These are phyloP conservation scores for Lizonia empirigonia DNA, from an alignment of 2,329 filamentous ascomycete species.

Conservation along the genomic window DNA sequence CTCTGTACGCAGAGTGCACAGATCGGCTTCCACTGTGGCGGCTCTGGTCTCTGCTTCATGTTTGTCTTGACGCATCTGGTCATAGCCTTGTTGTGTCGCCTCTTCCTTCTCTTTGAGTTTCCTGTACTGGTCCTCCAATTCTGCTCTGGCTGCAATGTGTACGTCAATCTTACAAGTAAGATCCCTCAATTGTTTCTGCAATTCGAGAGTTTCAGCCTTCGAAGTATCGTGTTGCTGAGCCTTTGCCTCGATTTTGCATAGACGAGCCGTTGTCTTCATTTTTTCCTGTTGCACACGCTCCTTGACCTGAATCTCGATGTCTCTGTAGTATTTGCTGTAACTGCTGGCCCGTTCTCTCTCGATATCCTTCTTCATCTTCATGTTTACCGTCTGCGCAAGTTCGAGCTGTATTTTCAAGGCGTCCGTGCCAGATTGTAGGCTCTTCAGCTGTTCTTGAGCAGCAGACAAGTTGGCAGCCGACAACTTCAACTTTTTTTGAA, in stretches of 20 bases:
- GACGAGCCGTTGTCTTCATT: not conserved
- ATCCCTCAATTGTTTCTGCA: not conserved
- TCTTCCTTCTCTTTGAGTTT: not conserved
- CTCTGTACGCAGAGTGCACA: not conserved
- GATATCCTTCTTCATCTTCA: not conserved
- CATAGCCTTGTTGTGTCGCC: not conserved
- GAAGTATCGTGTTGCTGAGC: not conserved
- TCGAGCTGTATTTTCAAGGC: not conserved
- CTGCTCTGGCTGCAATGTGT: not conserved
- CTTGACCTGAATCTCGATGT: not conserved
- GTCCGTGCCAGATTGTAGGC: not conserved
- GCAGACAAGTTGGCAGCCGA: not conserved
- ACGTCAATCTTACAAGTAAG: not conserved
- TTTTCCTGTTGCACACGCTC: not conserved
- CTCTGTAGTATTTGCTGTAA: not conserved
- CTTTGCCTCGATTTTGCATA: not conserved
- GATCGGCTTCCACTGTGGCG: not conserved
- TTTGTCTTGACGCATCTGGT: not conserved
- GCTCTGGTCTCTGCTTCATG: not conserved
- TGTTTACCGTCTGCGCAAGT: not conserved
- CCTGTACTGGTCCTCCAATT: not conserved
- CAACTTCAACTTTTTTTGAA: too few species aligned
- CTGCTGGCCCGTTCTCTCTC: not conserved
- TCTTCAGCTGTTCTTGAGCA: not conserved
- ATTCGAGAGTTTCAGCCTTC: not conserved